Evolutionary conservation across 345 rosid species (phyloP).

Genomic region (Turritis glabra): DNA sequence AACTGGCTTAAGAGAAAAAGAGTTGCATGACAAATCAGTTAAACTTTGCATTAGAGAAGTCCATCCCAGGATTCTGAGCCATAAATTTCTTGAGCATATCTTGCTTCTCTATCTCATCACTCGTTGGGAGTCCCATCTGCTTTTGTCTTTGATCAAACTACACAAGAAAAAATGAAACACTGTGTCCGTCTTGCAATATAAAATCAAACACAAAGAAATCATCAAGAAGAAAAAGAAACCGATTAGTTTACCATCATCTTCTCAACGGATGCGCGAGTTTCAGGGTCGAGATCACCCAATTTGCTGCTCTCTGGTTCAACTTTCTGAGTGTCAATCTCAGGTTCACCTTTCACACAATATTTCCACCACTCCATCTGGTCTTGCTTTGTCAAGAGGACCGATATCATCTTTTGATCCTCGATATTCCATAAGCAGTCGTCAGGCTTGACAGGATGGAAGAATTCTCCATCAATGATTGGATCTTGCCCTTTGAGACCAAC

Average conservation of each 20-base stretch:
- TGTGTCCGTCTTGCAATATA: neutral
- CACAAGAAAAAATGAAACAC: neutral
- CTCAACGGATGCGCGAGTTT: conserved; percentile 74
- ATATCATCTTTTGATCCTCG: conserved; percentile 46
- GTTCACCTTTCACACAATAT: conserved; percentile 75
- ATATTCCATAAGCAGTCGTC: conserved; percentile 95
- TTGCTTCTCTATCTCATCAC: conserved; percentile 86
- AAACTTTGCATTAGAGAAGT: conserved; percentile 36
- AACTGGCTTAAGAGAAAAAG: neutral
- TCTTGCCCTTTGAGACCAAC: conserved; percentile 88
- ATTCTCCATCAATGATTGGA: conserved; percentile 79
- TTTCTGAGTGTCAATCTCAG: conserved; percentile 90
- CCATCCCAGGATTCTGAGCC: conserved; percentile 47
- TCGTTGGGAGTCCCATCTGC: conserved; percentile 86
- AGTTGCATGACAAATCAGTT: neutral
- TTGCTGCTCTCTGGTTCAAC: conserved; percentile 93
- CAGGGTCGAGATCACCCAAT: conserved; percentile 77
- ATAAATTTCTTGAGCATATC: conserved; percentile 84
- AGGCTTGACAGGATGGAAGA: conserved; percentile 60
- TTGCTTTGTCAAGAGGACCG: conserved; percentile 78
- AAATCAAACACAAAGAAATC: neutral
- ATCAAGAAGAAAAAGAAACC: neutral
- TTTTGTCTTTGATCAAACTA: conserved; percentile 97
- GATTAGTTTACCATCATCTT: conserved; percentile 74
- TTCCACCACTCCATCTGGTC: conserved; percentile 98